These are phyloP conservation scores for Lactifluus subvellereus DNA, from an alignment of 768 basidiomycete genomes.

Conservation along the genomic window DNA sequence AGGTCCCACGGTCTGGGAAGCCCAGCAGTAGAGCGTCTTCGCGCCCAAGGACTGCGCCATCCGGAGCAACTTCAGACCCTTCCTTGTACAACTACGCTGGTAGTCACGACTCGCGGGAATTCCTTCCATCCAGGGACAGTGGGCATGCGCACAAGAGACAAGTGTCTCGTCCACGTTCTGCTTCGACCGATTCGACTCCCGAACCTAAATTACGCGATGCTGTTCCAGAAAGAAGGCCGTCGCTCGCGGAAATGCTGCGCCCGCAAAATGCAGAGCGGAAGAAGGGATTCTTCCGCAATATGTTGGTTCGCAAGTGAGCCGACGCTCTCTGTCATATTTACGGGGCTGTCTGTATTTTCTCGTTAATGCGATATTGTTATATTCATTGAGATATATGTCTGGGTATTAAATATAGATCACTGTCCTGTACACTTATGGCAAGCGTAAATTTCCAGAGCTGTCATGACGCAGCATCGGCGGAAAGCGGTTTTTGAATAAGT, in stretches of 20 bases:
- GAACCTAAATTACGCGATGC: constrained; percentile 29
- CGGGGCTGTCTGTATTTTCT: not conserved
- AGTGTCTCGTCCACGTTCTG: constrained; percentile 41
- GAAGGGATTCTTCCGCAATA: constrained; percentile 39
- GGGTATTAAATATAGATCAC: constrained; percentile 19
- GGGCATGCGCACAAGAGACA: constrained; percentile 21
- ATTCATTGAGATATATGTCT: constrained; percentile 21
- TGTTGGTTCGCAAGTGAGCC: constrained; percentile 36
- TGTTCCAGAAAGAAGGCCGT: not conserved
- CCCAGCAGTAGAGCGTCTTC: constrained; percentile 16
- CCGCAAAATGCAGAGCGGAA: constrained; percentile 28
- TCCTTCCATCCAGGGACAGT: constrained; percentile 2
- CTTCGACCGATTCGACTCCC: constrained; percentile 54
- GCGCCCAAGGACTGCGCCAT: constrained; percentile 22
- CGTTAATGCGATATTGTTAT: constrained; percentile 17
- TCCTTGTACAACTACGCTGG: constrained; percentile 24
- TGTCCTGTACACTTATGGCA: not conserved
- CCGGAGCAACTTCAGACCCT: constrained; percentile 17
- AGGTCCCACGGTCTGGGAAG: not conserved
- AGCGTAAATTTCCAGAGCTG: not conserved
- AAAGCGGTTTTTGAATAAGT: constrained; percentile 39
- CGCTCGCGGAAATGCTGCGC: not conserved
- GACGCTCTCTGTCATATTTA: too few species aligned
- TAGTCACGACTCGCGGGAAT: constrained; percentile 16
- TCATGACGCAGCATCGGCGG: constrained; percentile 27